phyloP scores from a whole-genome alignment of 305 asterid genomes.

The Fraxinus albicans region DNA sequence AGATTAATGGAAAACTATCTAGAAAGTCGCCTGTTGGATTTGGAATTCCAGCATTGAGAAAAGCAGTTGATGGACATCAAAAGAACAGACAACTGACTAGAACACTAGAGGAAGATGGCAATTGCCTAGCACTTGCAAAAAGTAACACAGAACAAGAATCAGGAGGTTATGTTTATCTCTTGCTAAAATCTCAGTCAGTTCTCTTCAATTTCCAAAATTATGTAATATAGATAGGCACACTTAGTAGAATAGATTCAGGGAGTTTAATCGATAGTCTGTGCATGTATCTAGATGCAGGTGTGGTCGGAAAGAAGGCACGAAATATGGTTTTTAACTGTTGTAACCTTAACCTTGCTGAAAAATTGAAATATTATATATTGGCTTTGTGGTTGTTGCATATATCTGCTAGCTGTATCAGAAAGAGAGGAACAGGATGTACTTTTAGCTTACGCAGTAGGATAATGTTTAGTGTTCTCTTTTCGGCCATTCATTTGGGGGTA shows the following conservation, averaged over 20 bases:
- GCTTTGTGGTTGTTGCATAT: background rate
- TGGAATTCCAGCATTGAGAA: conserved; percentile 56
- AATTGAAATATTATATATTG: background rate
- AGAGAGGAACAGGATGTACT: background rate
- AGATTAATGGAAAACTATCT: conserved; percentile 66
- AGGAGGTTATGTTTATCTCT: conserved; percentile 47
- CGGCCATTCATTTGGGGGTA: background rate
- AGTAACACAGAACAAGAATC: conserved; percentile 38
- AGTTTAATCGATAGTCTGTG: background rate
- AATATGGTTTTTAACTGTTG: background rate
- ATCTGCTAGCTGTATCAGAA: background rate
- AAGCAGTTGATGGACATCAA: conserved; percentile 55
- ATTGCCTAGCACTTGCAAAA: conserved; percentile 32
- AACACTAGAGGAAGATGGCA: conserved; percentile 47
- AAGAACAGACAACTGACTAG: conserved; percentile 39
- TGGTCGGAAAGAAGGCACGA: background rate
- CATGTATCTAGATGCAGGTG: background rate
- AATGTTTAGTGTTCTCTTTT: background rate
- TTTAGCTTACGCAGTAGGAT: background rate
- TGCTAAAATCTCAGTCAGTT: background rate
- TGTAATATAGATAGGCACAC: background rate
- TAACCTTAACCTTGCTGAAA: background rate
- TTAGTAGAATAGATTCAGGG: background rate
- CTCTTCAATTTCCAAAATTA: background rate
- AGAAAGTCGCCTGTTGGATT: conserved; percentile 51